Evolutionary conservation across 768 basidiomycete species (phyloP), one percentile per base, ranked within the genome.

Genomic region (Amanita polypyramis): DNA sequence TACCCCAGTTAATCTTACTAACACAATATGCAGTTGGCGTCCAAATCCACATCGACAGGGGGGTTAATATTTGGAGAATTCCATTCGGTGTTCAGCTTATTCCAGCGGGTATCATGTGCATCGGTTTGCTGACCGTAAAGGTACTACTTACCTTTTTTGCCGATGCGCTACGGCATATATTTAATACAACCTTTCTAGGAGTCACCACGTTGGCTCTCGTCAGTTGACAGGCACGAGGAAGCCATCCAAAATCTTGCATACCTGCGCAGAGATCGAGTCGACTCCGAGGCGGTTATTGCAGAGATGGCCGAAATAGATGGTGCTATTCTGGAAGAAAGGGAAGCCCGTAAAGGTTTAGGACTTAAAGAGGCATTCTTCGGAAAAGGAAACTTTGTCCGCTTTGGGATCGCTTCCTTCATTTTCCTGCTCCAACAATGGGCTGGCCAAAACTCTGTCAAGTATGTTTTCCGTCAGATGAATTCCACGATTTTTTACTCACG

Each of bases 251-350:
- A 78, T 58, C 70, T 88, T 8, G 80, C 85, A 0, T 82, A 79
- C 56, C 69, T 85, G 19, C 80, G 85, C 30, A 69, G 61, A 32
- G 66, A 72, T 27, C 48, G 61, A 2, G 46, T 54, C 6, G 64
- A 67, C 50, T 74, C 76, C 10, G 65, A 67, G n/a, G 60, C 51
- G 0, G 65, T 85, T 20, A 63, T 76, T 10, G 62, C 70, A 21
- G 85, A 87, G 58, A 71, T 84, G 59, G 80, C 82, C 14, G 90
- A 93, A 62, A 92, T 93, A 51, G 77, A 86, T 52, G 85, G 86
- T 1, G 82, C 82, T 9, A 80, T 92, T 48, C 59, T 70, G 21
- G 87, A 90, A 62, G 89, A 92, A 59, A 73, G 72, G 8, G 75
- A 71, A 39, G 76, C 79, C 5, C 77, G 84, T 8, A 53, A 65